Conservation (phyloP, 2,329 filamentous ascomycete genomes). For the Claviceps sp. region DNA sequence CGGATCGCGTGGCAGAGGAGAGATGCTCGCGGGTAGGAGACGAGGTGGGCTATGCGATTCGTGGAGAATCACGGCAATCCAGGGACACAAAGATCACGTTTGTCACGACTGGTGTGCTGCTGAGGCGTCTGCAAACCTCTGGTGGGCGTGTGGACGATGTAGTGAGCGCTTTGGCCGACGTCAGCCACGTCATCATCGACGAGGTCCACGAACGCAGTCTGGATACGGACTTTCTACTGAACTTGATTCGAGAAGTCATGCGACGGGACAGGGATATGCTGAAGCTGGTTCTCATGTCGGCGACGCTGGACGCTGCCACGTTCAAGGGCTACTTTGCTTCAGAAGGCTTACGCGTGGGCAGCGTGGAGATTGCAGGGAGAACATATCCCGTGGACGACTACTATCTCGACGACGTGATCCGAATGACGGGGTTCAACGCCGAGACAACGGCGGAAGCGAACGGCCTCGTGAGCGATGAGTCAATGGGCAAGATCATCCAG, state of each 20-base stretch:
- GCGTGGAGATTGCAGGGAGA: conserved; percentile 75
- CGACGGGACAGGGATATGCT: conserved; percentile 61
- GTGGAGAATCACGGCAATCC: conserved; percentile 71
- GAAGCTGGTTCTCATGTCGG: conserved; percentile 91
- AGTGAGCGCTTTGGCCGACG: conserved; percentile 66
- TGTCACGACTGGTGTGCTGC: conserved; percentile 85
- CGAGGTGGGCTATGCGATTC: conserved; percentile 84
- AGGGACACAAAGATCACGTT: conserved; percentile 79
- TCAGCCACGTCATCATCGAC: conserved; percentile 91
- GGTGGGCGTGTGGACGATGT: conserved; percentile 71
- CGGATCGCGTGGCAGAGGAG: conserved; percentile 89
- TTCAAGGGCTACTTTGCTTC: conserved; percentile 75
- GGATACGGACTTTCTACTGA: conserved; percentile 87
- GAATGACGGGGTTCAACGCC: conserved; percentile 57
- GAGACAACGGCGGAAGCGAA: conserved; percentile 32
- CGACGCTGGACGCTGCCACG: conserved; percentile 76
- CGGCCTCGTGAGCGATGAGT: conserved; percentile 33
- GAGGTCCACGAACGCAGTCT: conserved; percentile 93
- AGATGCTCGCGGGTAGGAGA: conserved; percentile 68
- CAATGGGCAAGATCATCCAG: conserved; percentile 57
- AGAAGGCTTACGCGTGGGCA: conserved; percentile 53
- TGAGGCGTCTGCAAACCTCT: conserved; percentile 82
- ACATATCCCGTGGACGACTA: conserved; percentile 84
- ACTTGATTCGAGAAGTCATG: conserved; percentile 73
- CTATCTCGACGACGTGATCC: conserved; percentile 79